Evolutionary conservation across 2,329 filamentous ascomycete species (phyloP).

Genomic region (Lachnellula hyalina): DNA sequence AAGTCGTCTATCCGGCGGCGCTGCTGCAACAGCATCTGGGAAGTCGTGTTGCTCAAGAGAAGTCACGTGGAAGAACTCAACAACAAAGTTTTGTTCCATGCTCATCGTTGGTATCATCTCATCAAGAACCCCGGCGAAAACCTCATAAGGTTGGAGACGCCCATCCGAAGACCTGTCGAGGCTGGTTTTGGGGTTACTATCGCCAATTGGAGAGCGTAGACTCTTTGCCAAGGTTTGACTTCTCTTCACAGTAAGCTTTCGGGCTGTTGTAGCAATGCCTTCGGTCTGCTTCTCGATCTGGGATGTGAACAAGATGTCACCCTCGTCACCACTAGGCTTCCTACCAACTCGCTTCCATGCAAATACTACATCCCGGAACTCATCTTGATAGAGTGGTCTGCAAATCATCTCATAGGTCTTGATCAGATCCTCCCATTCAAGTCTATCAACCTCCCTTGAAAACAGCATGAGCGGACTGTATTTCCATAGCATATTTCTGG

Average conservation of each 20-base stretch:
- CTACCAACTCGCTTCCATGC: constrained; percentile 76
- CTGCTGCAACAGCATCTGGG: constrained; percentile 66
- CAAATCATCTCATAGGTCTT: constrained; percentile 75
- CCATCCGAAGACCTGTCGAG: constrained; percentile 57
- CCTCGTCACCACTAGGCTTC: constrained; percentile 71
- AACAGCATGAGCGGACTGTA: constrained; percentile 87
- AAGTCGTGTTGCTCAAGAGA: constrained; percentile 80
- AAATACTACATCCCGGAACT: constrained; percentile 72
- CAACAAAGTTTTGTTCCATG: constrained; percentile 93
- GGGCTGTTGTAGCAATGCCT: constrained; percentile 67
- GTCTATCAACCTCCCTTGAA: constrained; percentile 73
- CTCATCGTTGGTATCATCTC: constrained; percentile 78
- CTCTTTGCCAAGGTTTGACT: constrained; percentile 79
- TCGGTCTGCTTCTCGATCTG: constrained; percentile 82
- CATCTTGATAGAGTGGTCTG: constrained; percentile 70
- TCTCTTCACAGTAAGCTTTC: constrained; percentile 89
- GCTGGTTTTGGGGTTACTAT: constrained; percentile 47
- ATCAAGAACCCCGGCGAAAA: constrained; percentile 73
- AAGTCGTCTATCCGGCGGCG: constrained; percentile 60
- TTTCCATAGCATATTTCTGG: constrained; percentile 74
- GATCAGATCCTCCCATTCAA: constrained; percentile 76
- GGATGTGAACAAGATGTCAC: constrained; percentile 81
- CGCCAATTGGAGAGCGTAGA: constrained; percentile 62
- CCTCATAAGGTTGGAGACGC: constrained; percentile 69
- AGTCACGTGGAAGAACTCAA: constrained; percentile 96